Evolutionary conservation across 768 basidiomycete species (phyloP).

Genomic region (Tulasnella sp.): DNA sequence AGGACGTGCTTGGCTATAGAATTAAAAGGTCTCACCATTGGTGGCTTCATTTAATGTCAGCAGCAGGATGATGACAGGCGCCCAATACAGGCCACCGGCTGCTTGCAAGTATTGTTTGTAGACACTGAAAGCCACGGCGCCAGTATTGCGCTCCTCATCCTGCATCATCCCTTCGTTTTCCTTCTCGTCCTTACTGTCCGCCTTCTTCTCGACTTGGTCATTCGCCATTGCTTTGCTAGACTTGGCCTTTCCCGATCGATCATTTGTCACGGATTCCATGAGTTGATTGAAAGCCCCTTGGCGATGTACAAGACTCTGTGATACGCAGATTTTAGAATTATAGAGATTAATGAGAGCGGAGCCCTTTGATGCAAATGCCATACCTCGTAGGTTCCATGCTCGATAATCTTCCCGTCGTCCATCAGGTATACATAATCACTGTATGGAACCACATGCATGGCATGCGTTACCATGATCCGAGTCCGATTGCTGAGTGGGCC

Average conservation of each 20-base stretch:
- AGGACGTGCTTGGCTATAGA: slow-evolving; percentile 14
- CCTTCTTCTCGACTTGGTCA: slow-evolving; percentile 18
- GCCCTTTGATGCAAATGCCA: too few relatives aligned
- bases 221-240: too few relatives aligned
- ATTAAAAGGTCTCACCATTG: slow-evolving; percentile 32
- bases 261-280: not conserved
- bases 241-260: too few relatives aligned
- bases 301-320: slow-evolving; percentile 22
- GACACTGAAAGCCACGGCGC: slow-evolving; percentile 40
- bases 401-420: slow-evolving; percentile 46
- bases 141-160: slow-evolving; percentile 46
- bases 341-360: too few relatives aligned
- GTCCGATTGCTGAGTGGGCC: slow-evolving; percentile 23
- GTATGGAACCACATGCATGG: slow-evolving; percentile 47
- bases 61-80: slow-evolving; percentile 36
- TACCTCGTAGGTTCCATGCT: slow-evolving; percentile 49
- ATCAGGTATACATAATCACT: slow-evolving; percentile 56
- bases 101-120: slow-evolving; percentile 40
- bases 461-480: slow-evolving; percentile 42
- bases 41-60: slow-evolving; percentile 41
- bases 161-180: slow-evolving; percentile 30
- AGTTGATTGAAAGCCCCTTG: slow-evolving; percentile 23
- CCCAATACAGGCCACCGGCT: slow-evolving; percentile 41
- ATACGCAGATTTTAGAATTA: too few relatives aligned
- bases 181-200: slow-evolving; percentile 16